A percentile compares a stretch with the other conserved stretches of the same genome.
Evolutionary conservation across 1,284 basidiomycete species (phyloP).

Genomic region (Lentinula novae-zelandiae): DNA sequence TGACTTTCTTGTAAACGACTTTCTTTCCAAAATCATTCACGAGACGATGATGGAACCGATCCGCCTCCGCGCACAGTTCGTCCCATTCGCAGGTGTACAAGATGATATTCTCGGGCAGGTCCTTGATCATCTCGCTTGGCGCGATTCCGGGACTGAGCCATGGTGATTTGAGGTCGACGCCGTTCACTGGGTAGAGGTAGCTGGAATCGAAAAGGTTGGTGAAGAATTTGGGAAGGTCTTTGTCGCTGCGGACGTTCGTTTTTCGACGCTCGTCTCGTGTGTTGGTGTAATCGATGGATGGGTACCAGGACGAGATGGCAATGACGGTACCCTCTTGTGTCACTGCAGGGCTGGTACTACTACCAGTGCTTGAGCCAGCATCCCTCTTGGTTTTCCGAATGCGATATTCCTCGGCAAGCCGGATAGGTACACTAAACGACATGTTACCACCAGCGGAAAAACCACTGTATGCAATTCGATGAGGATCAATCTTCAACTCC

Average conservation of each 20-base stretch:
- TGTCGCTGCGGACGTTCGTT: conserved; percentile 15
- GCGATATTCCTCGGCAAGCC: conserved; percentile 13
- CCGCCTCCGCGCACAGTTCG: conserved; percentile 13
- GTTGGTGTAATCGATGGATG: conserved; percentile 14
- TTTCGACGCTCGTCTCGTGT: conserved; percentile 14
- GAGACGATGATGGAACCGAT: conserved; percentile 12
- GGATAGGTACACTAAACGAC: conserved; percentile 15
- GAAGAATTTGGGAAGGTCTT: conserved; percentile 18
- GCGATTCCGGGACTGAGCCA: conserved; percentile 17
- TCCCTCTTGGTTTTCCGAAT: background rate
- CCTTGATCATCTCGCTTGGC: conserved; percentile 13
- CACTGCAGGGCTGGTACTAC: background rate
- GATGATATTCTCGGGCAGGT: conserved; percentile 15
- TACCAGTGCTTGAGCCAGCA: background rate
- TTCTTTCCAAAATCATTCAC: conserved; percentile 13
- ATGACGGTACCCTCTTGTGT: conserved; percentile 6
- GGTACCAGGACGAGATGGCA: conserved; percentile 15
- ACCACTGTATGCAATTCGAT: conserved; percentile 39
- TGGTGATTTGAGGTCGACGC: conserved; percentile 12
- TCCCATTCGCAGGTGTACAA: conserved; percentile 17
- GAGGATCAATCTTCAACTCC: conserved; percentile 35
- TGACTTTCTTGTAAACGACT: conserved; percentile 13
- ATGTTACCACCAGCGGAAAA: conserved; percentile 17
- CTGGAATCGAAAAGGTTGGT: conserved; percentile 16
- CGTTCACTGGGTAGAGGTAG: conserved; percentile 12